Evolutionary conservation across 352 stramenopile species (phyloP).

Genomic region (Ophiocytium majus): DNA sequence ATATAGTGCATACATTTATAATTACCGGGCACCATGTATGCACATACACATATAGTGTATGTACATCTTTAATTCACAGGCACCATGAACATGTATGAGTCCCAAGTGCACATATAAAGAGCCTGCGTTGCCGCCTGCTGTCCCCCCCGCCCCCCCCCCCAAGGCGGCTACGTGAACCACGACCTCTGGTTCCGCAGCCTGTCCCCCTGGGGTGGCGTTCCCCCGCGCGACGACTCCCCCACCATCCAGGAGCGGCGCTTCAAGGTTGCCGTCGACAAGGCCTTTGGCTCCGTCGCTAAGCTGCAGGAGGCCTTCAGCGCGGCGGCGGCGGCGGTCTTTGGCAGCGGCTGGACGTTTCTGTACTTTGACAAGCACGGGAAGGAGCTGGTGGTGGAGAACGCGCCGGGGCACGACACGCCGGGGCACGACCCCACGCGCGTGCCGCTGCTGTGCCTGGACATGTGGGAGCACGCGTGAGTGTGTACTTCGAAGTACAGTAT

Average conservation of each 20-base stretch:
- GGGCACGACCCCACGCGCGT: constrained; percentile 40
- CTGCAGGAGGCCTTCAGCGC: constrained; percentile 46
- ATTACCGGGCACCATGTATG: too few relatives aligned
- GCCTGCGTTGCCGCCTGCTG: too few relatives aligned
- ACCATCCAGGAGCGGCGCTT: constrained; percentile 53
- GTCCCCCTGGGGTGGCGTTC: constrained; percentile 47
- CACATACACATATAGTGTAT: too few relatives aligned
- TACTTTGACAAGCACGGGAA: constrained; percentile 49
- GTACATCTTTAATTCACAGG: too few relatives aligned
- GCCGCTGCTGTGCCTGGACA: constrained; percentile 73
- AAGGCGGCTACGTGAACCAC: constrained; percentile 53
- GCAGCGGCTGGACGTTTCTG: constrained; percentile 45
- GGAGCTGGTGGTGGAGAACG: constrained; percentile 34
- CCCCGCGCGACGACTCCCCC: constrained; percentile 31
- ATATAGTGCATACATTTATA: too few relatives aligned
- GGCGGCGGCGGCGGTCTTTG: constrained; percentile 35
- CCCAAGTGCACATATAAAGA: too few relatives aligned
- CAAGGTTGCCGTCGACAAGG: constrained; percentile 28
- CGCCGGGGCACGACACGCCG: constrained; percentile 42
- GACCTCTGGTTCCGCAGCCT: constrained; percentile 52
- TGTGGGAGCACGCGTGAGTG: constrained; percentile 91
- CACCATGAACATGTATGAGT: too few relatives aligned
- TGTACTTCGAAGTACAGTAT: too few relatives aligned
- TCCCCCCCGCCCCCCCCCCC: not conserved
- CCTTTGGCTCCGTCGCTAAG: constrained; percentile 42